Evolutionary conservation across 202 grass and related monocot genomes (phyloP), one percentile per base, ranked within the genome.

Genomic region (Panicum virgatum): DNA sequence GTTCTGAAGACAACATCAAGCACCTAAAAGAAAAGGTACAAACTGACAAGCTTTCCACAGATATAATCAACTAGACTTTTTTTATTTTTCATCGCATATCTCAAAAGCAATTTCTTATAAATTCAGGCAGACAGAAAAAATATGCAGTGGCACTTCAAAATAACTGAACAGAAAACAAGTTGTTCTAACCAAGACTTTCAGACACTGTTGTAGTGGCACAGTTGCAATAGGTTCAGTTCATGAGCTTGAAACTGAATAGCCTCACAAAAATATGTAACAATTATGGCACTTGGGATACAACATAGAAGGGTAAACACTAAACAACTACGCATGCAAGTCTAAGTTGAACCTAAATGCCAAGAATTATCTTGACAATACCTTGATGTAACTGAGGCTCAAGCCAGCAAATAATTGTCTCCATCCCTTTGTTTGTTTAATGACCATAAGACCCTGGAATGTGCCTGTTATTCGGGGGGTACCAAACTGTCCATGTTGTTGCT

Each of bases 331-430:
- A 78, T 65, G 19, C 32, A 20, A 12, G 9, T 46, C 25, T 51
- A 20, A 65, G 56, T 25, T 15, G 40, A 84, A 75, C 8, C 9
- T 7, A 72, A 66, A 57, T 79, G 43, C 0, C 1, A 42, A 74
- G 3, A 7, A 69, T 39, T 69, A 75, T 74, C 34, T n/a, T 22
- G 26, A 45, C 13, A 70, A n/a, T 94, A 97, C 94, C 92, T 97
- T 97, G 47, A 94, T 91, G 82, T 97, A 97, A 66, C 94, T 97
- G 62, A 97, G 94, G 90, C 94, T 97, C 92, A 97, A 81, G 12
- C 94, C 94, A 83, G 94, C 89, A 76, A 97, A 97, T n/a, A 97
- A 80, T 67, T 97, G 94, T 83, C 84, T 89, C 94, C 92, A 97
- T 67, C 94, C 94, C 34, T 97, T 90, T 36, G 79, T 87, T 71